Percentiles rank a stretch among this genome's conserved stretches.
These are phyloP conservation scores for Globisporangium acanthophoron DNA, from an alignment of 352 stramenopile genomes.

Conservation along the genomic window DNA sequence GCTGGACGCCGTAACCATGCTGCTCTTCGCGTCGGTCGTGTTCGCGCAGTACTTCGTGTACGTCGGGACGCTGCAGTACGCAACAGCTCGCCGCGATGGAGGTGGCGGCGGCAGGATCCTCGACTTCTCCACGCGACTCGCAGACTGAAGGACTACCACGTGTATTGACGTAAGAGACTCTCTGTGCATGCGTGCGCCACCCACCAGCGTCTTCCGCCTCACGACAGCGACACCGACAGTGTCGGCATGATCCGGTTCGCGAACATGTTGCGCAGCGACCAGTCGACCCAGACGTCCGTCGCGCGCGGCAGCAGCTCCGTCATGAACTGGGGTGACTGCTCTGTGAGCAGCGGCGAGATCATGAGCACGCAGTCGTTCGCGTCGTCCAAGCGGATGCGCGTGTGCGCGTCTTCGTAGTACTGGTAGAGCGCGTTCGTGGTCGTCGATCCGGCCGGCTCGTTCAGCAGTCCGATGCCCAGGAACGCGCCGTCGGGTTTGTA, in stretches of 20 bases:
- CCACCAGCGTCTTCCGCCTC: neutral
- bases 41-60: conserved; percentile 52
- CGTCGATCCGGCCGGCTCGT: conserved; percentile 22
- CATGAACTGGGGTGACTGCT: conserved; percentile 21
- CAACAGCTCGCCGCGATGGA: neutral
- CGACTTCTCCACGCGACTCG: conserved; percentile 1
- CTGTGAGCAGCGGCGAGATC: conserved; percentile 13
- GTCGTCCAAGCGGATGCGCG: conserved; percentile 11
- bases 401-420: conserved; percentile 28
- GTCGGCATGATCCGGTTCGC: conserved; percentile 6
- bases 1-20: conserved; percentile 87
- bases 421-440: conserved; percentile 16
- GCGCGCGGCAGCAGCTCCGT: conserved; percentile 11
- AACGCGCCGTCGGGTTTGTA: conserved; percentile 25
- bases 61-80: conserved; percentile 6
- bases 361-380: conserved; percentile 22
- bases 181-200: neutral
- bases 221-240: neutral
- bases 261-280: conserved; percentile 25
- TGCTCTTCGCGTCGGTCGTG: conserved; percentile 78
- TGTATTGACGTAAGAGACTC: conserved; percentile 32
- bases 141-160: neutral
- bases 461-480: conserved; percentile 27
- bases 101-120: neutral
- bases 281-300: conserved; percentile 25